Evolutionary conservation across 306 rosid genomes (phyloP).

Genomic region (Vigna radiata): DNA sequence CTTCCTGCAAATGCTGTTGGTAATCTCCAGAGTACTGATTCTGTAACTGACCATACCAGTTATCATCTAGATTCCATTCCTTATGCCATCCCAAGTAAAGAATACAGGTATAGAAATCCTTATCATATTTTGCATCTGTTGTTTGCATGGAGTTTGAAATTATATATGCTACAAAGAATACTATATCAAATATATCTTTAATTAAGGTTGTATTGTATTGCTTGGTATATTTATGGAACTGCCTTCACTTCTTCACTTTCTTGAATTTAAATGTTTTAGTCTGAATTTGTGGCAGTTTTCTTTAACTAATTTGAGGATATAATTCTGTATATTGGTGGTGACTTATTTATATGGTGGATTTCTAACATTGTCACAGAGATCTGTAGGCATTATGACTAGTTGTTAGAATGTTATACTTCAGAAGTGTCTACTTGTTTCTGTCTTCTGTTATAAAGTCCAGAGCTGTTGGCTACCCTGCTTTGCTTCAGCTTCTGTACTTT

Average conservation of each 20-base stretch:
- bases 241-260: background rate
- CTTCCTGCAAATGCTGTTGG: slow-evolving; percentile 56
- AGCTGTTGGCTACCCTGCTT: slow-evolving; percentile 11
- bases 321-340: slow-evolving; percentile 21
- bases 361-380: slow-evolving; percentile 20
- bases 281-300: slow-evolving; percentile 13
- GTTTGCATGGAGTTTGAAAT: slow-evolving; percentile 8
- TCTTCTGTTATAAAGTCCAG: slow-evolving; percentile 1
- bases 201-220: background rate
- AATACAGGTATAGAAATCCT: slow-evolving; percentile 61
- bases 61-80: slow-evolving; percentile 74
- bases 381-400: slow-evolving; percentile 24
- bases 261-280: slow-evolving; percentile 13
- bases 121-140: slow-evolving; percentile 7
- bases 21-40: slow-evolving; percentile 43
- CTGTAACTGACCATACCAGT: slow-evolving; percentile 54
- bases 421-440: slow-evolving; percentile 15
- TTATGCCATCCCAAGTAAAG: slow-evolving; percentile 75
- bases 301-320: background rate
- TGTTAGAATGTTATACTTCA: slow-evolving; percentile 7
- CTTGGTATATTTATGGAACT: slow-evolving; percentile 1
- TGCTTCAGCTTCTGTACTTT: slow-evolving; percentile 28
- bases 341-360: slow-evolving; percentile 14
- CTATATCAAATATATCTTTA: background rate
- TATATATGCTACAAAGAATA: background rate